Conservation (phyloP, 495 filamentous ascomycete genomes). For the Aspergillus olivimuriae region DNA sequence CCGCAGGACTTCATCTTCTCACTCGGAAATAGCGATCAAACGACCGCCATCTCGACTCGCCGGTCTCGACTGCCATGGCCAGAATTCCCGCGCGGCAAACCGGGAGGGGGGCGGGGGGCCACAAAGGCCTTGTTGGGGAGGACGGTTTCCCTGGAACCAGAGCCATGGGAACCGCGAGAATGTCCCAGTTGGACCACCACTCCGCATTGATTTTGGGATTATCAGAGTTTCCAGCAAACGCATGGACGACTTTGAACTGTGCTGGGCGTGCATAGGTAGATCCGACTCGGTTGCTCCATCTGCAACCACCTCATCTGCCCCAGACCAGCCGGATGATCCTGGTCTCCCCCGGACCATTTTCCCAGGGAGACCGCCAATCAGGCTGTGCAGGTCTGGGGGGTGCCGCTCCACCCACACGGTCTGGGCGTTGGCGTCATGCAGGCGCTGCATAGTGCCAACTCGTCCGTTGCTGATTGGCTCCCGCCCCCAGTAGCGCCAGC, state of each 20-base stretch:
- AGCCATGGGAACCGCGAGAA: not conserved
- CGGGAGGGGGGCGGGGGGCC: not conserved
- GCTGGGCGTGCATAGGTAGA: not conserved
- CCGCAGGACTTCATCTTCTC: no score
- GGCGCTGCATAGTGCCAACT: constrained; percentile 27
- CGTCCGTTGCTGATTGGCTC: constrained; percentile 20
- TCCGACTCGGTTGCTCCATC: constrained; percentile 3
- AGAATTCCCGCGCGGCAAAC: not conserved
- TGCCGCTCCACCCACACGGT: constrained; percentile 7
- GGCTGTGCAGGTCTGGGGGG: no score
- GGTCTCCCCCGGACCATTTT: constrained; percentile 1
- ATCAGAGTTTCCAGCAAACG: not conserved
- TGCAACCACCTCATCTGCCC: constrained; percentile 8
- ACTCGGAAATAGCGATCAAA: no score
- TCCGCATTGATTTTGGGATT: not conserved
- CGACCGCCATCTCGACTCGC: no score
- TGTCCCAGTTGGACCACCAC: not conserved
- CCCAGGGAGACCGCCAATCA: no score
- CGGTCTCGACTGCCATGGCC: not conserved
- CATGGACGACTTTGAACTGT: not conserved
- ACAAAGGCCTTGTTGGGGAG: constrained; percentile 1
- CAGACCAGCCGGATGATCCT: constrained; percentile 12
- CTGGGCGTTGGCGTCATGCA: constrained; percentile 34
- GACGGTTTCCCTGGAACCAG: not conserved
- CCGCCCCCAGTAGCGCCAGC: constrained; percentile 22